Percentiles rank a stretch among this genome's conserved stretches.
These are phyloP conservation scores for Chrysoporthe deuterocubensis DNA, from an alignment of 2,329 filamentous ascomycete genomes.

Conservation along the genomic window DNA sequence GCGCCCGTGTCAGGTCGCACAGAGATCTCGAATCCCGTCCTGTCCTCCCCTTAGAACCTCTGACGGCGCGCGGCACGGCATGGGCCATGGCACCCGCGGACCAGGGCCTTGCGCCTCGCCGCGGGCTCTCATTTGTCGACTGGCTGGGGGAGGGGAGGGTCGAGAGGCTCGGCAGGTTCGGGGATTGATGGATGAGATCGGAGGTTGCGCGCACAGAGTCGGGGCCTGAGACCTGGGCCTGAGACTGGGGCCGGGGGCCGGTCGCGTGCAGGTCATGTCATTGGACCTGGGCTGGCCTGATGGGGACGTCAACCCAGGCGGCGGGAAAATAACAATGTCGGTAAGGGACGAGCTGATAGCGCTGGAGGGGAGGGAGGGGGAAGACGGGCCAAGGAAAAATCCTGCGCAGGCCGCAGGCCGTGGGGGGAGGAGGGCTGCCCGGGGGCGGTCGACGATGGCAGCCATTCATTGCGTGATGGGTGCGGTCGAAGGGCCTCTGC, in stretches of 20 bases:
- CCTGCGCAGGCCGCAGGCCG: background rate
- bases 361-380: background rate
- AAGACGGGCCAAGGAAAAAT: background rate
- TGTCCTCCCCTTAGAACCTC: background rate
- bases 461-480: background rate
- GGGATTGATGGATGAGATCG: constrained; percentile 5
- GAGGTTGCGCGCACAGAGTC: background rate
- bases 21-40: background rate
- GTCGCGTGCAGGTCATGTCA: constrained; percentile 7
- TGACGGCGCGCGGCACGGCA: too few relatives aligned
- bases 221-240: constrained; percentile 2
- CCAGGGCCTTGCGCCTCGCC: background rate
- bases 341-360: constrained; percentile 1
- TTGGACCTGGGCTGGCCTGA: background rate
- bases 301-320: background rate
- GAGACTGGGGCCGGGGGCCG: background rate
- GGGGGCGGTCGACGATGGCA: background rate
- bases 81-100: constrained; percentile 3
- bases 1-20: background rate
- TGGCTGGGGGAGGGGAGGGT: background rate
- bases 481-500: background rate
- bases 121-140: constrained; percentile 6
- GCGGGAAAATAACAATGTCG: constrained; percentile 4
- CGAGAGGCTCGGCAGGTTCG: constrained; percentile 7
- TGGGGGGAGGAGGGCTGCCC: background rate